A percentile compares a stretch with the other conserved stretches of the same genome.
Evolutionary conservation across 2,329 filamentous ascomycete genomes (phyloP).

Genomic region (Aspergillus costaricaensis): DNA sequence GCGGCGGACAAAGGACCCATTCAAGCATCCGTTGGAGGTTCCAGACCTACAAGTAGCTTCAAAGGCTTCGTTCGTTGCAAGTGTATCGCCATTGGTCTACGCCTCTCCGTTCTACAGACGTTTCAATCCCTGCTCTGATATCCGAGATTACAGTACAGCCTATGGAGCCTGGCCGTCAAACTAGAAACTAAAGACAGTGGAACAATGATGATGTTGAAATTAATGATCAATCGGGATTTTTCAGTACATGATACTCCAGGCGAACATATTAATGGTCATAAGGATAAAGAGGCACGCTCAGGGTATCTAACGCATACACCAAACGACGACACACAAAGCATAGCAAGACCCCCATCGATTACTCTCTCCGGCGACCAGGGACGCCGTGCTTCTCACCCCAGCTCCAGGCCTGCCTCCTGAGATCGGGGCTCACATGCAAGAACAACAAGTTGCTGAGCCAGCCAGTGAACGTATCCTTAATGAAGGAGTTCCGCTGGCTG

Average conservation of each 20-base stretch:
- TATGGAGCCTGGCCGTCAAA: background rate
- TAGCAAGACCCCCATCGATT: constrained; percentile 4
- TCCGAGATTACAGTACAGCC: background rate
- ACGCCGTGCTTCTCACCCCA: constrained; percentile 60
- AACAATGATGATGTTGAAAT: constrained; percentile 4
- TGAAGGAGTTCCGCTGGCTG: constrained; percentile 54
- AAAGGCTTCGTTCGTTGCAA: background rate
- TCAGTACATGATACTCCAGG: constrained; percentile 7
- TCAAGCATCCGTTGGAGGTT: background rate
- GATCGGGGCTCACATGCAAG: constrained; percentile 59
- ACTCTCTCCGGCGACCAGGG: constrained; percentile 19
- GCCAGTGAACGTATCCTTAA: constrained; percentile 57
- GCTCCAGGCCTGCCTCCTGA: constrained; percentile 58
- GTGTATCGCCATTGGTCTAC: background rate
- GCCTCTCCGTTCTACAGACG: background rate
- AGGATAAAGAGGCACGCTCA: constrained; percentile 17
- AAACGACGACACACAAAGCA: constrained; percentile 18
- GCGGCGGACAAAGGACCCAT: background rate
- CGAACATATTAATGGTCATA: constrained; percentile 12
- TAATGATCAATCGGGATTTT: constrained; percentile 4
- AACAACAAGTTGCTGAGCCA: constrained; percentile 58
- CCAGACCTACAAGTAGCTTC: background rate
- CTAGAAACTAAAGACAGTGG: background rate
- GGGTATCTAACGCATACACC: constrained; percentile 35
- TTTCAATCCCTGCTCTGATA: background rate